phyloP scores from a whole-genome alignment of 495 filamentous ascomycete genomes.

The Pyrenula massariospora region DNA sequence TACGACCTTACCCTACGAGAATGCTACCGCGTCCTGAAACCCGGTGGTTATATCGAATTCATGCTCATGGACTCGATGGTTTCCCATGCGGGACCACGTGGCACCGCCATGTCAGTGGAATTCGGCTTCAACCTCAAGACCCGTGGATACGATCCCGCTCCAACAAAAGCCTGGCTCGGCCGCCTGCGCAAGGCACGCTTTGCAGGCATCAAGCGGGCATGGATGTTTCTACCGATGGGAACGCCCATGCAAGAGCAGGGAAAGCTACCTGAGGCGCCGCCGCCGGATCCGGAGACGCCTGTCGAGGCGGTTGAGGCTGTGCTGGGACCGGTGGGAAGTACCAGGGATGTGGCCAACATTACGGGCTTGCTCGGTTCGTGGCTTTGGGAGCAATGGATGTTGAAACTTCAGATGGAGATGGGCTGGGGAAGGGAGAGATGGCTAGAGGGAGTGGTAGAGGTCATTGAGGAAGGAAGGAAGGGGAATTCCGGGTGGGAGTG shows the following conservation, averaged over 20 bases:
- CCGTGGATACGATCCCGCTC: constrained; percentile 73
- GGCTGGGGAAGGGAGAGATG: constrained; percentile 51
- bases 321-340: constrained; percentile 61
- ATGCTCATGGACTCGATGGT: constrained; percentile 79
- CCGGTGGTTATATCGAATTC: constrained; percentile 87
- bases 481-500: constrained; percentile 75
- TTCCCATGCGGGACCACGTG: constrained; percentile 66
- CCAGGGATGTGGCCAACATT: constrained; percentile 59
- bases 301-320: constrained; percentile 42
- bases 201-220: constrained; percentile 67
- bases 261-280: constrained; percentile 37
- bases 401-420: constrained; percentile 77
- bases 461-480: constrained; percentile 75
- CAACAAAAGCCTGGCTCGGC: constrained; percentile 66
- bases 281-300: constrained; percentile 37
- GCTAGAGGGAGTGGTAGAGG: constrained; percentile 64
- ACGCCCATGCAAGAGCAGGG: constrained; percentile 36
- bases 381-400: constrained; percentile 94
- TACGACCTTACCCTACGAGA: constrained; percentile 78
- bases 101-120: constrained; percentile 70
- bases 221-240: constrained; percentile 85
- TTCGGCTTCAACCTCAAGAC: constrained; percentile 82
- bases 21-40: constrained; percentile 82
- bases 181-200: constrained; percentile 68
- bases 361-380: constrained; percentile 76